Evolutionary conservation across 805 yeast genomes (phyloP), one percentile per base, ranked within the genome.

Genomic region (Starmera dryadoides): DNA sequence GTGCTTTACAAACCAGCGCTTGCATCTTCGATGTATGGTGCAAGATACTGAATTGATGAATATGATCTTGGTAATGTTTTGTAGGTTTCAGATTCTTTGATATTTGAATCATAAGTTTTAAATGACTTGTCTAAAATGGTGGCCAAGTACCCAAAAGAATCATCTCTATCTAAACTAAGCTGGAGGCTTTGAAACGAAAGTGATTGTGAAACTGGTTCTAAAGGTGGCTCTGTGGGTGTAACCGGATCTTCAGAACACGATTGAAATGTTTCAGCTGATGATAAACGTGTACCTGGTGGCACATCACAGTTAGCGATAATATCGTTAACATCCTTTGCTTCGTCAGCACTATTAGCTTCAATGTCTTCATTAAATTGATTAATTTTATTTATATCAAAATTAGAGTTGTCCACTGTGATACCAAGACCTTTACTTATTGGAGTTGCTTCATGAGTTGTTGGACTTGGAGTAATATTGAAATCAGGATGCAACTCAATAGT

Each of bases 141-240:
- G 2, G 69, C 75, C 19, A 73, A 52, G 42, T 73, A 73, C 0
- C 63, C 62, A 47, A 62, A 73, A 0, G 78, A 72, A 10, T 62
- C 63, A 42, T 67, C 73, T 11, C 46, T 36, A 4, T 46, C 38
- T 7, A 60, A 32, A 30, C 32, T 34, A 30, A 44, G 36, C 28
- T 25, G 28, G 12, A 25, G 28, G 10, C 28, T 25, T 25, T 25
- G n/a, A 25, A 25, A 25, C 4, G 28, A 25, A 25, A 11, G 12
- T 5, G 28, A 11, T 10, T 12, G 28, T 8, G 28, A 25, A 25
- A 25, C 28, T 11, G 5, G 5, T 10, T 25, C 28, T 11, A 4
- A n/a, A 25, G 11, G 28, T 4, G 28, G 9, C 9, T 25, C 28
- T 9, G 32, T 16, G 8, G 32, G 32, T 30, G 32, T 30, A 30